phyloP scores from a whole-genome alignment of 257 asterid genomes.

The Voacanga thouarsii region DNA sequence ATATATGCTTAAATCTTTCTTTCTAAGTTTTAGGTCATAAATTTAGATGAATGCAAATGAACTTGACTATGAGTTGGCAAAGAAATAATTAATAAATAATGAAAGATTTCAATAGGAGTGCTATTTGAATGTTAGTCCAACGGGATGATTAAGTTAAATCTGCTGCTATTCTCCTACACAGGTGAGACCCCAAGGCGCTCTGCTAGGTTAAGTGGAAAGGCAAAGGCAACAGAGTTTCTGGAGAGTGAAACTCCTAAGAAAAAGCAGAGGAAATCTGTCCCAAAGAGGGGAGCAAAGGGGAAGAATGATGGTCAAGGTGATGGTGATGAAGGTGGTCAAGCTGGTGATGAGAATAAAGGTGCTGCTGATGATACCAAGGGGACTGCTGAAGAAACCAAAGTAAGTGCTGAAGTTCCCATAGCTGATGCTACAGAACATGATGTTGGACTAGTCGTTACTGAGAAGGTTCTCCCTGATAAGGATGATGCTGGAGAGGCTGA shows the following conservation, averaged over 20 bases:
- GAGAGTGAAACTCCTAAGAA: constrained; percentile 43
- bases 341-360: constrained; percentile 9
- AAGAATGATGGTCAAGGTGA: constrained; percentile 14
- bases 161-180: constrained; percentile 18
- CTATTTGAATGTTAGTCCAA: neutral
- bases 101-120: neutral
- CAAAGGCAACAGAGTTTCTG: constrained; percentile 37
- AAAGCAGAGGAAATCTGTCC: constrained; percentile 35
- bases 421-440: constrained; percentile 1
- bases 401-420: constrained; percentile 7
- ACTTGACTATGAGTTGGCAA: neutral
- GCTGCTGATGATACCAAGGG: neutral
- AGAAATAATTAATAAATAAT: neutral
- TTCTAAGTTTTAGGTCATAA: neutral
- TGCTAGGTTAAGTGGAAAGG: constrained; percentile 48
- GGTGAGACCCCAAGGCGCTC: constrained; percentile 70
- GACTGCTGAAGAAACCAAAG: neutral
- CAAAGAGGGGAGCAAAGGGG: constrained; percentile 30
- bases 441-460: neutral
- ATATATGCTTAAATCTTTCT: neutral
- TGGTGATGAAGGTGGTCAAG: constrained; percentile 21
- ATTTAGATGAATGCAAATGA: neutral
- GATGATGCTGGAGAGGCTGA: constrained; percentile 13
- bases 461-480: neutral
- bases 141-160: neutral